Evolutionary conservation across 371 early-diverging fungal genomes (phyloP).

Genomic region (Mucor racemosus): DNA sequence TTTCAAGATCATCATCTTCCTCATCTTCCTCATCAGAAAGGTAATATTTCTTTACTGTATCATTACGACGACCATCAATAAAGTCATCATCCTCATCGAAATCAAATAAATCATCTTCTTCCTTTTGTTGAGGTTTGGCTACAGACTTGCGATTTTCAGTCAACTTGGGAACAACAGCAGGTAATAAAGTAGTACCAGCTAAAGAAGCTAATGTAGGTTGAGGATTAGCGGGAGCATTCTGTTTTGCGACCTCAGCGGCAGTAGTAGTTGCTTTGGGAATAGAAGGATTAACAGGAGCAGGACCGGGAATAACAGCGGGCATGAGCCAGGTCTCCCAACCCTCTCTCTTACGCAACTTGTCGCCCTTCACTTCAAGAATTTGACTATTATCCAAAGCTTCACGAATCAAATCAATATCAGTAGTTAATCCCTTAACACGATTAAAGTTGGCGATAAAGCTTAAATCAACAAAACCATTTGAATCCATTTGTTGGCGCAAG

Average conservation of each 20-base stretch:
- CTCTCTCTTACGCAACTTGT: conserved; percentile 68
- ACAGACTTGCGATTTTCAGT: conserved; percentile 36
- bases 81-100: conserved; percentile 74
- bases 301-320: conserved; percentile 33
- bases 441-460: conserved; percentile 83
- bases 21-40: conserved; percentile 68
- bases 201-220: conserved; percentile 47
- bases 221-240: conserved; percentile 28
- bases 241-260: conserved; percentile 38
- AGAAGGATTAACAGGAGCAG: conserved; percentile 22
- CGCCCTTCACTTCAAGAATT: conserved; percentile 59
- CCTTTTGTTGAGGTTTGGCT: conserved; percentile 26
- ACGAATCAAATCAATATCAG: conserved; percentile 64
- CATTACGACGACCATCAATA: conserved; percentile 58
- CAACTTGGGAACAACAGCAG: conserved; percentile 27
- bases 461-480: conserved; percentile 78
- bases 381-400: conserved; percentile 64
- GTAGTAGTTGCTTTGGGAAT: conserved; percentile 28
- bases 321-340: conserved; percentile 85
- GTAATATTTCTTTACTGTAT: conserved; percentile 70
- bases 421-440: conserved; percentile 78
- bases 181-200: conserved; percentile 40
- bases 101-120: conserved; percentile 82
- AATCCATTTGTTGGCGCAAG: conserved; percentile 90
- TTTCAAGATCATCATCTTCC: conserved; percentile 71